Conservation (phyloP, 371 early-diverging fungal species). For the Mortierella sp. region DNA sequence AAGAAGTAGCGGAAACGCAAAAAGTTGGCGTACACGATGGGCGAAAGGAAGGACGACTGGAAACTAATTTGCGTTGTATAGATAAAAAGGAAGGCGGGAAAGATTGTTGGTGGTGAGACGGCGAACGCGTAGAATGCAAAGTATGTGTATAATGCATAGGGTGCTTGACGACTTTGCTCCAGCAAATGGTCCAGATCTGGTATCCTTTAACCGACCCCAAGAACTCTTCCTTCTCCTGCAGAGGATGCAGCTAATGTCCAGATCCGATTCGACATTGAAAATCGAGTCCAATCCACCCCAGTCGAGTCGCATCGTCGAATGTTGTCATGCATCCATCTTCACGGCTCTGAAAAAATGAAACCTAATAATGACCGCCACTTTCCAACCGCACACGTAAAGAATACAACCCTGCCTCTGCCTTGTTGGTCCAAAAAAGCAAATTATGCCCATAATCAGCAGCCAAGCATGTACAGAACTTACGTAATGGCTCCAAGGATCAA, state of each 20-base stretch:
- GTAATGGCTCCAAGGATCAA: conserved; percentile 76
- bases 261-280: not conserved
- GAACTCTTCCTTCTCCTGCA: no score
- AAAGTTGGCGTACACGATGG: conserved; percentile 87
- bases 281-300: not conserved
- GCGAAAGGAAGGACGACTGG: conserved; percentile 79
- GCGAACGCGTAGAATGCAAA: not conserved
- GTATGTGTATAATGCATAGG: no score
- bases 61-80: conserved; percentile 55
- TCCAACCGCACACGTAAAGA: conserved; percentile 1
- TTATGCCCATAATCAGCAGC: not conserved
- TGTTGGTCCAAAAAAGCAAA: not conserved
- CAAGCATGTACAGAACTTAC: conserved; percentile 53
- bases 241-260: not conserved
- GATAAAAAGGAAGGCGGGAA: not conserved
- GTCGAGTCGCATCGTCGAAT: not conserved
- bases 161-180: not conserved
- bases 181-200: conserved; percentile 8
- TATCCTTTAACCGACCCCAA: no score
- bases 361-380: not conserved
- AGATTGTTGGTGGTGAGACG: not conserved
- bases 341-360: conserved; percentile 6
- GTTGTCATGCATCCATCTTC: not conserved
- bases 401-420: not conserved
- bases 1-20: conserved; percentile 88